Conservation (phyloP, 1,284 basidiomycete species). For the Tilletia caries region DNA sequence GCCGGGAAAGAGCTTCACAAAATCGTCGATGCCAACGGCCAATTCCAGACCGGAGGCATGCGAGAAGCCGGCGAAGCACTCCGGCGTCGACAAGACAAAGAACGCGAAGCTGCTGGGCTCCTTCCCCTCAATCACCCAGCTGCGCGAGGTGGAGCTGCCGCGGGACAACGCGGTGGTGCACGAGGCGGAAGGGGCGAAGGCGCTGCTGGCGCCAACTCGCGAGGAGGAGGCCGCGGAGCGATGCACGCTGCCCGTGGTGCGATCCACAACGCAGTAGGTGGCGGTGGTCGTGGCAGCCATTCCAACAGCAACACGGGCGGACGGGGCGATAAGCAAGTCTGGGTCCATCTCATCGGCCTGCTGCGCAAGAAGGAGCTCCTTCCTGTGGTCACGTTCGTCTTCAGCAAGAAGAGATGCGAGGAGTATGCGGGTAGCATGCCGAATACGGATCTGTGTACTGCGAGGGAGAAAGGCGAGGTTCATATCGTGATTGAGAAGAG, state of each 20-base stretch:
- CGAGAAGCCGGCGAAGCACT: slow-evolving; percentile 84
- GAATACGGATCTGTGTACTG: slow-evolving; percentile 80
- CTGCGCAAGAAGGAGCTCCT: slow-evolving; percentile 80
- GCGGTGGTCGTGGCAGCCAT: slow-evolving; percentile 14
- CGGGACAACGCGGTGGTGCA: slow-evolving; percentile 20
- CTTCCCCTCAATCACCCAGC: slow-evolving; percentile 60
- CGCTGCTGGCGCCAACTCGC: slow-evolving; percentile 62
- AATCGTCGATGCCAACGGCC: slow-evolving; percentile 79
- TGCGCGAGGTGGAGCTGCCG: slow-evolving; percentile 9
- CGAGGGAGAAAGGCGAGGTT: slow-evolving; percentile 89
- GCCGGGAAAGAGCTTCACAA: slow-evolving; percentile 86
- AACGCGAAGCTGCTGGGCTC: slow-evolving; percentile 79
- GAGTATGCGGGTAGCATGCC: slow-evolving; percentile 88
- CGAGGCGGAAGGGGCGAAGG: slow-evolving; percentile 74
- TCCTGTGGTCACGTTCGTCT: slow-evolving; percentile 93
- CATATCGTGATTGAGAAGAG: slow-evolving; percentile 92
- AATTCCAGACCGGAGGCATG: slow-evolving; percentile 61
- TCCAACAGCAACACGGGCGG: slow-evolving; percentile 9
- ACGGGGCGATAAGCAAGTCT: slow-evolving; percentile 71
- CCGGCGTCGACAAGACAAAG: slow-evolving; percentile 92
- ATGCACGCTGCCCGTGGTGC: slow-evolving; percentile 24
- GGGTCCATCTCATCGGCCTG: slow-evolving; percentile 84
- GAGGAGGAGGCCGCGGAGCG: slow-evolving; percentile 50
- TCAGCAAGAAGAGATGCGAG: slow-evolving; percentile 94
- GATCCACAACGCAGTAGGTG: slow-evolving; percentile 25